Percentiles rank a stretch among this genome's conserved stretches.
phyloP scores from a whole-genome alignment of 2,329 filamentous ascomycete species.

The Colletotrichum lini region DNA sequence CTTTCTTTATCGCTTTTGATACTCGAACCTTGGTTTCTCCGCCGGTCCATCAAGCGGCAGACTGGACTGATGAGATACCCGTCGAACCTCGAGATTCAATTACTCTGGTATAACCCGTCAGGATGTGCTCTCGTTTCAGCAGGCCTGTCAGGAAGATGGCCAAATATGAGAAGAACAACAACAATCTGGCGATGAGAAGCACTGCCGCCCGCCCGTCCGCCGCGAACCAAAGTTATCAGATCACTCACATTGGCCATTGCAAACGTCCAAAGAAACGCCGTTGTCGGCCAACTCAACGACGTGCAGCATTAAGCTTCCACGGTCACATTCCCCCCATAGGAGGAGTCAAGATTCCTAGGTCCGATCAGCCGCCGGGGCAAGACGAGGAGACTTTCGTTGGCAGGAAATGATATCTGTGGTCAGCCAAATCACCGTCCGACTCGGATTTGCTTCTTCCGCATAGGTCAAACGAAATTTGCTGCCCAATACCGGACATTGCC shows the following conservation, averaged over 20 bases:
- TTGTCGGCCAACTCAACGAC: background rate
- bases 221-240: too few species aligned
- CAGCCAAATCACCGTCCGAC: slow-evolving; percentile 30
- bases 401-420: background rate
- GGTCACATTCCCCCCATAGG: background rate
- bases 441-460: slow-evolving; percentile 30
- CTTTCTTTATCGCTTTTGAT: background rate
- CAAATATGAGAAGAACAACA: background rate
- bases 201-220: background rate
- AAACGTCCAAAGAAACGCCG: background rate
- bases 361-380: background rate
- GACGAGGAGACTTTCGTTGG: slow-evolving; percentile 5
- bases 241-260: background rate
- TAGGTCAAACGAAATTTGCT: slow-evolving; percentile 9
- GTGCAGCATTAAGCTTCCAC: background rate
- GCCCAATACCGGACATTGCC: slow-evolving; percentile 19
- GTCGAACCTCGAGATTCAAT: background rate
- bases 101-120: background rate
- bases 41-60: slow-evolving; percentile 8
- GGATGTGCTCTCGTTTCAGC: too few species aligned
- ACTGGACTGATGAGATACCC: background rate
- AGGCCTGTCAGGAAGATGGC: background rate
- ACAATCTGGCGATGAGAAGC: background rate
- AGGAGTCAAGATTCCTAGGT: background rate
- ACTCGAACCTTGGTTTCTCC: background rate